A percentile compares a stretch with the other conserved stretches of the same genome.
phyloP scores from a whole-genome alignment of 306 rosid genomes.

The Psophocarpus tetragonolobus region DNA sequence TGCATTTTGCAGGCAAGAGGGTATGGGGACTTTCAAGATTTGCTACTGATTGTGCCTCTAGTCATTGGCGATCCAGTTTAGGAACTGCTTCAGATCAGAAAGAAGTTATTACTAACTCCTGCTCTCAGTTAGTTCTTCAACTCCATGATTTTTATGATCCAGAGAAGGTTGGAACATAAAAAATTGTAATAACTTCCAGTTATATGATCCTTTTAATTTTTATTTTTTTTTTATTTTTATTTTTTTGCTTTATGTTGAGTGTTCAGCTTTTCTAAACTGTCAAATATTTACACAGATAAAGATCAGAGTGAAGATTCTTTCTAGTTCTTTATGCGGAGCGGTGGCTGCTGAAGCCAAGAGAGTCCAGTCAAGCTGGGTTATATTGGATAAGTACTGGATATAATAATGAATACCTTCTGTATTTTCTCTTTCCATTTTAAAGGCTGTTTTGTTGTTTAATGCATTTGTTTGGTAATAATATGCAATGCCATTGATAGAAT shows the following conservation, averaged over 20 bases:
- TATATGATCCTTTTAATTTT: constrained; percentile 2
- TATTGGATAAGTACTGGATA: constrained; percentile 80
- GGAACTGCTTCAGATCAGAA: constrained; percentile 71
- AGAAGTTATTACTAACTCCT: constrained; percentile 74
- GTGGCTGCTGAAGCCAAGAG: constrained; percentile 91
- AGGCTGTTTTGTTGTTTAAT: constrained; percentile 14
- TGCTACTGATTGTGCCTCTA: constrained; percentile 64
- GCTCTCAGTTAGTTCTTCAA: constrained; percentile 85
- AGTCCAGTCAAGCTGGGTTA: constrained; percentile 91
- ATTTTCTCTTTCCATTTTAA: constrained; percentile 31
- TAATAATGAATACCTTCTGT: constrained; percentile 21
- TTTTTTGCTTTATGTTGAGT: not conserved
- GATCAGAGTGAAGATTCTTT: constrained; percentile 76
- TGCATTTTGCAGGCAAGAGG: constrained; percentile 63
- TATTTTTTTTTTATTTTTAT: not conserved
- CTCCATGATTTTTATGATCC: constrained; percentile 82
- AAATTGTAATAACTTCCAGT: constrained; percentile 1
- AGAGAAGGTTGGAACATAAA: constrained; percentile 59
- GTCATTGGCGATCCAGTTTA: constrained; percentile 53
- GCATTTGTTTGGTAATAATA: not conserved
- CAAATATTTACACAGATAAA: constrained; percentile 58
- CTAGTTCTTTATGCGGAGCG: constrained; percentile 55
- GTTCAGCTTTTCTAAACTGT: constrained; percentile 27
- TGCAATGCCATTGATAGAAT: constrained; percentile 13
- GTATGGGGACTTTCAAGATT: constrained; percentile 73